Base-by-base conservation (phyloP, 345 rosid genomes). In the Citrus australasica region DNA sequence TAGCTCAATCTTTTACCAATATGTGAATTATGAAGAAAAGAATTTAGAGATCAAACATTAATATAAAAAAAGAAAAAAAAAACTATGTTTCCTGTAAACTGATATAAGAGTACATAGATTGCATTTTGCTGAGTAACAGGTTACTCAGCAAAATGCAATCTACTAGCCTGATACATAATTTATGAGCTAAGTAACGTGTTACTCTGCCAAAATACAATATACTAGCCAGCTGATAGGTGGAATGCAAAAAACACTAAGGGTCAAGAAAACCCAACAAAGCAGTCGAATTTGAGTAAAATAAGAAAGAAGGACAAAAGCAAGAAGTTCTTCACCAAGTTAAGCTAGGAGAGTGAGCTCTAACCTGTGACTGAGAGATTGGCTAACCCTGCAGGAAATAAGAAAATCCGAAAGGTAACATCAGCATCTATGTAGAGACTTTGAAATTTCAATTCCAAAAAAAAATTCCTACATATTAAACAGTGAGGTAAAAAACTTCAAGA, bases 351-450 rank as follows among this genome's bases (percentile, higher is more conserved):
- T 48, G 79, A 85, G 81, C 78, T 82, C 91, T 86, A 81, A 93
- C 98, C 98, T 87, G 93, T 76, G 79, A 89, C 76, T 42, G 98
- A 90, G 83, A 93, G 98, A 85, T 93, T 93, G 79, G 91, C 93
- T 82, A 93, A 84, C 67, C 98, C 98, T 93, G 92, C 85, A 85
- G 68, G 46, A 71, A 21, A 64, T 71, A 78, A 79, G n/a, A 69
- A 64, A 77, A 73, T n/a, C 32, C 62, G 56, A 73, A 67, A 38
- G 53, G 25, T 53, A 58, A 83, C 67, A 76, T 73, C 67, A 86
- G 88, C 46, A 83, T 28, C 42, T 17, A 58, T 10, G 19, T 0
- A 27, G 38, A 24, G 37, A 76, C 9, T n/a, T n/a, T 16, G 56
- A 69, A 78, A 42, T 33, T 73, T 37, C 37, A 10, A 61, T 32